Percentiles rank a stretch among this genome's conserved stretches.
These are phyloP conservation scores for Thinopyrum elongatum DNA, from an alignment of 176 grass and related monocot species.

Conservation along the genomic window DNA sequence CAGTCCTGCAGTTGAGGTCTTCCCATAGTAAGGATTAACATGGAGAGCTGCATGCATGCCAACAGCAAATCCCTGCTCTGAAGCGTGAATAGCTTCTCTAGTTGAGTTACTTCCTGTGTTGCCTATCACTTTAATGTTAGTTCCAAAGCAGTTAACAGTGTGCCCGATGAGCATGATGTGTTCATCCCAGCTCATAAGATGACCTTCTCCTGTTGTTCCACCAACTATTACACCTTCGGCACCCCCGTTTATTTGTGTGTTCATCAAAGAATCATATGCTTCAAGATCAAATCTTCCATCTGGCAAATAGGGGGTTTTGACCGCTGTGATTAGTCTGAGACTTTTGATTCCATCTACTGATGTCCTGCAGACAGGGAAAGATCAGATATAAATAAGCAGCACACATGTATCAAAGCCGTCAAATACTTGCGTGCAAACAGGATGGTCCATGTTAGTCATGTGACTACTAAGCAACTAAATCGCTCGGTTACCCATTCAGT, in stretches of 20 bases:
- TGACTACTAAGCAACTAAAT: not conserved
- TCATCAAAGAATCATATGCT: constrained; percentile 84
- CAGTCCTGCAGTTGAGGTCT: constrained; percentile 76
- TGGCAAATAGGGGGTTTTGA: constrained; percentile 95
- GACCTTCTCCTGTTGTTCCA: constrained; percentile 89
- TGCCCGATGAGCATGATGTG: constrained; percentile 98
- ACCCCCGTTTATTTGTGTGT: constrained; percentile 72
- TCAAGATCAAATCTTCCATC: constrained; percentile 98
- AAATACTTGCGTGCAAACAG: not conserved
- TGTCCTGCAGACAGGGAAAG: constrained; percentile 59
- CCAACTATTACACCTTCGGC: constrained; percentile 90
- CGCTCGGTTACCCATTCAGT: not conserved
- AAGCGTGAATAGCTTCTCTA: constrained; percentile 86
- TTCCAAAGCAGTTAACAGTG: constrained; percentile 95
- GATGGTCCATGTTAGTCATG: not conserved
- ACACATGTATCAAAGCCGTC: not conserved
- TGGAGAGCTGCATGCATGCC: constrained; percentile 97
- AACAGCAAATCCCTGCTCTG: constrained; percentile 86
- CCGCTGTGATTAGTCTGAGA: constrained; percentile 69
- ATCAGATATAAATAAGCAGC: not conserved
- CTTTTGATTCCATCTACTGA: constrained; percentile 63
- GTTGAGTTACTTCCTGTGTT: constrained; percentile 96
- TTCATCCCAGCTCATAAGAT: constrained; percentile 99
- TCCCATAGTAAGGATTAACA: constrained; percentile 95
- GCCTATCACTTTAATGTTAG: constrained; percentile 87